Percentiles rank a stretch among this genome's conserved stretches.
These are phyloP conservation scores for Juglanconis oblonga DNA, from an alignment of 2,329 filamentous ascomycete species.

Conservation along the genomic window DNA sequence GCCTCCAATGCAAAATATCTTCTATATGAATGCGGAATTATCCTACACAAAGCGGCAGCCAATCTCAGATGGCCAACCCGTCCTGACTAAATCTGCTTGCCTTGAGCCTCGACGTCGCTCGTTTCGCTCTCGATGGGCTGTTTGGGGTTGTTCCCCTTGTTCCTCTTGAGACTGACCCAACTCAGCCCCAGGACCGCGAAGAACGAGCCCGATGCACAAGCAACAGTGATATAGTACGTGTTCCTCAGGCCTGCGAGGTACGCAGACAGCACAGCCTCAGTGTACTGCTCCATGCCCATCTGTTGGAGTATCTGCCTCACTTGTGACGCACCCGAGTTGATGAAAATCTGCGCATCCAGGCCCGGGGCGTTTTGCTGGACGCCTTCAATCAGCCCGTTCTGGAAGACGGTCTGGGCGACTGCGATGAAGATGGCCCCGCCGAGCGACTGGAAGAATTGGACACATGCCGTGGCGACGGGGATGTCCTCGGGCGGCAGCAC, in stretches of 20 bases:
- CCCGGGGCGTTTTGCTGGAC: slow-evolving; percentile 21
- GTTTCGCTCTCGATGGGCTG: slow-evolving; percentile 9
- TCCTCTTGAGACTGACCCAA: slow-evolving; percentile 54
- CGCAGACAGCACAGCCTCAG: slow-evolving; percentile 42
- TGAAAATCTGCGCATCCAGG: slow-evolving; percentile 14
- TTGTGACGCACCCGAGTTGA: slow-evolving; percentile 32
- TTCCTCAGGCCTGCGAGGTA: slow-evolving; percentile 49
- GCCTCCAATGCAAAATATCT: no score
- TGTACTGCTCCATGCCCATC: slow-evolving; percentile 38
- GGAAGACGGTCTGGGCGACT: slow-evolving; percentile 65
- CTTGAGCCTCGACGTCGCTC: background rate
- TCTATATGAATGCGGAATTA: no score
- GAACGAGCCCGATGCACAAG: slow-evolving; percentile 45
- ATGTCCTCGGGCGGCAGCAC: slow-evolving; percentile 44
- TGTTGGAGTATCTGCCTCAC: slow-evolving; percentile 41
- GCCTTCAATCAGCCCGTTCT: slow-evolving; percentile 55
- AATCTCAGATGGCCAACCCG: no score
- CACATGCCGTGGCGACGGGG: slow-evolving; percentile 46
- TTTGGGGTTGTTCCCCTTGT: slow-evolving; percentile 1
- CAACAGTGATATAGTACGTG: slow-evolving; percentile 51
- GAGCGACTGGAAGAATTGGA: slow-evolving; percentile 60
- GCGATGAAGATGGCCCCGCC: slow-evolving; percentile 63
- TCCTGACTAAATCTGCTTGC: background rate
- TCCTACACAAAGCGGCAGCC: no score
- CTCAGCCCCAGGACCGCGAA: slow-evolving; percentile 40